Evolutionary conservation across 768 basidiomycete genomes (phyloP), one percentile per base, ranked within the genome.

Genomic region (Kwoniella sp.): DNA sequence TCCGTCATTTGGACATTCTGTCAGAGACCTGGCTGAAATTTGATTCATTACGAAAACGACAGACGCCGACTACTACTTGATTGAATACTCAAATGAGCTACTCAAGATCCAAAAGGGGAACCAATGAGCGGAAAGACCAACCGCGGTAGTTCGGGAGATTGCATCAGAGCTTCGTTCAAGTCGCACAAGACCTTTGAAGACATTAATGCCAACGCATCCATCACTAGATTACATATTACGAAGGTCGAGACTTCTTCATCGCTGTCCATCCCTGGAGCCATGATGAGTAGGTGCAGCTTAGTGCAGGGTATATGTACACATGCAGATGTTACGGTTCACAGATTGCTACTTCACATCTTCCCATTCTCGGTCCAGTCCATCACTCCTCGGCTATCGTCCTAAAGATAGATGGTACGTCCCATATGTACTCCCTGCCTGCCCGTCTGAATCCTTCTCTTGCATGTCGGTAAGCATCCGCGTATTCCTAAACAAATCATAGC

Each of bases 31-130:
- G 13, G 50, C 50, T 51, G 11, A n/a, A 45, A n/a, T 45, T 45
- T 45, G 38, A n/a, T n/a, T 45, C 38, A 45, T 25, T 17, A 20
- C 41, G 11, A 17, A 51, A 17, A 1, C 28, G 13, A n/a, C 48
- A 77, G 76, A 75, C 58, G 76, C 73, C 52, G 74, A 77, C 53
- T 77, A 77, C 63, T 77, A 77, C 47, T 55, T 73, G 12, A 52
- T 77, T 11, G 73, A 77, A 58, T 75, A 65, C 47, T 74, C 72
- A 2, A 77, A 77, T 31, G 68, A 73, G 55, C 65, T 68, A 17
- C 56, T 77, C 41, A 77, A 77, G 70, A 58, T 77, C 28, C 55
- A 64, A 51, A 31, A 63, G 45, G 61, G 26, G 22, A 59, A 26
- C 48, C 34, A 34, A 34, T 34, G 13, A 45, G 41, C 41, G 4